Conservation (phyloP, 176 grass and related monocot species). For the Aegilops longissima region DNA sequence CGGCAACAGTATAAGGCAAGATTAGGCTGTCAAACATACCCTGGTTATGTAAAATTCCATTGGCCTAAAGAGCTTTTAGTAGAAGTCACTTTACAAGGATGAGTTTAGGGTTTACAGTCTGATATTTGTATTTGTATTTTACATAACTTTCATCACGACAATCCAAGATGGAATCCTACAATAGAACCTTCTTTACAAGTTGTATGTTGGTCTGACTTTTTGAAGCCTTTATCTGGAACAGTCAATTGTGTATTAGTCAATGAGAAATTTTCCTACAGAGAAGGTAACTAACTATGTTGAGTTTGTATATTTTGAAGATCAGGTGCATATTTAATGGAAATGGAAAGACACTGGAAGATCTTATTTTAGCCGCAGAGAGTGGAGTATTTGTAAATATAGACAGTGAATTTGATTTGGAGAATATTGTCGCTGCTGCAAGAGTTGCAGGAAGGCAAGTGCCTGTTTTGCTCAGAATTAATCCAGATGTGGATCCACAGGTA, state of each 20-base stretch:
- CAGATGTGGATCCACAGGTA: constrained; percentile 98
- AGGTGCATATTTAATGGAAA: constrained; percentile 99
- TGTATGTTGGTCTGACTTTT: not conserved
- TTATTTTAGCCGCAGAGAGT: constrained; percentile 82
- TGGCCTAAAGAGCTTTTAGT: not conserved
- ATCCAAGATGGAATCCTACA: not conserved
- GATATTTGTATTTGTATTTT: not conserved
- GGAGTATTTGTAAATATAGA: constrained; percentile 96
- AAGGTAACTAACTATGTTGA: constrained; percentile 12
- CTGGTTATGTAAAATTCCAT: not conserved
- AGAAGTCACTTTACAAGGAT: not conserved
- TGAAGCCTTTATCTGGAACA: constrained; percentile 2
- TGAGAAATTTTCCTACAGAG: not conserved
- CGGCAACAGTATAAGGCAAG: not conserved
- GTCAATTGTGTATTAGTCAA: not conserved
- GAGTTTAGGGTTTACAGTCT: not conserved
- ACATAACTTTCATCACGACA: not conserved
- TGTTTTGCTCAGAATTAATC: constrained; percentile 96
- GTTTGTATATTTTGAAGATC: constrained; percentile 53
- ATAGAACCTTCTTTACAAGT: not conserved
- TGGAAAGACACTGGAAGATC: constrained; percentile 84
- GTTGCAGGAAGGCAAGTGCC: constrained; percentile 73
- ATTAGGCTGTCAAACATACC: not conserved
- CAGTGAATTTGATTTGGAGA: constrained; percentile 97
- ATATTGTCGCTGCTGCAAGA: constrained; percentile 79